Conservation (phyloP, 352 stramenopile genomes). For the Lagenidium sp. region DNA sequence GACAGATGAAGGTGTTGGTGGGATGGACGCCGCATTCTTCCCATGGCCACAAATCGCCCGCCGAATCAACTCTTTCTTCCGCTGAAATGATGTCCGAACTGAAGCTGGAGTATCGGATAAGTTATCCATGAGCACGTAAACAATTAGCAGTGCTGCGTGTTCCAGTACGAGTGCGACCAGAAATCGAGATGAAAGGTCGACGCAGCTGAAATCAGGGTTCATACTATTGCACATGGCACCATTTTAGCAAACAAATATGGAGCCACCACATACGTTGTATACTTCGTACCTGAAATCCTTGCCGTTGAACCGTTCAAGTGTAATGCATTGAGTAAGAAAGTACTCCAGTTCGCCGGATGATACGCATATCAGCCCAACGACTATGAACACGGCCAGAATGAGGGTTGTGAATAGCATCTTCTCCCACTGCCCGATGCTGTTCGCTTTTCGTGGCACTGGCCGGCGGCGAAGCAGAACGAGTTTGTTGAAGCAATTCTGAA, state of each 20-base stretch:
- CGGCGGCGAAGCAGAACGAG: slow-evolving; percentile 58
- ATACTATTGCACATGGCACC: slow-evolving; percentile 32
- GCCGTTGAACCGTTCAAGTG: slow-evolving; percentile 67
- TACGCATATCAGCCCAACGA: slow-evolving; percentile 79
- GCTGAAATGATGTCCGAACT: slow-evolving; percentile 71
- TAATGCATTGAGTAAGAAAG: slow-evolving; percentile 63
- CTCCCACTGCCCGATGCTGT: slow-evolving; percentile 84
- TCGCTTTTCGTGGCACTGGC: slow-evolving; percentile 68
- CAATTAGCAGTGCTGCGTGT: slow-evolving; percentile 57
- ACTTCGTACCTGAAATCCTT: slow-evolving; percentile 67
- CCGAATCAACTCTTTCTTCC: slow-evolving; percentile 80
- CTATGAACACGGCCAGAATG: slow-evolving; percentile 72
- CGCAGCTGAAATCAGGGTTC: slow-evolving; percentile 74
- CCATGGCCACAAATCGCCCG: slow-evolving; percentile 71
- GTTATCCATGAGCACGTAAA: slow-evolving; percentile 76
- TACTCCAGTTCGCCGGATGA: slow-evolving; percentile 80
- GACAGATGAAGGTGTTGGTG: slow-evolving; percentile 14
- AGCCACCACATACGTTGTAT: no score
- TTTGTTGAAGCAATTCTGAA: slow-evolving; percentile 81
- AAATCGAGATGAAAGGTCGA: slow-evolving; percentile 68
- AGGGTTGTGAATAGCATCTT: slow-evolving; percentile 83
- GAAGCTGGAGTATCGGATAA: slow-evolving; percentile 69
- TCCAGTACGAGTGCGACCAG: slow-evolving; percentile 71
- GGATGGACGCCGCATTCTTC: slow-evolving; percentile 23
- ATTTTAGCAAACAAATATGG: no score